Base-by-base conservation (phyloP, 2,329 filamentous ascomycete genomes). In the Monosporascus sp. region DNA sequence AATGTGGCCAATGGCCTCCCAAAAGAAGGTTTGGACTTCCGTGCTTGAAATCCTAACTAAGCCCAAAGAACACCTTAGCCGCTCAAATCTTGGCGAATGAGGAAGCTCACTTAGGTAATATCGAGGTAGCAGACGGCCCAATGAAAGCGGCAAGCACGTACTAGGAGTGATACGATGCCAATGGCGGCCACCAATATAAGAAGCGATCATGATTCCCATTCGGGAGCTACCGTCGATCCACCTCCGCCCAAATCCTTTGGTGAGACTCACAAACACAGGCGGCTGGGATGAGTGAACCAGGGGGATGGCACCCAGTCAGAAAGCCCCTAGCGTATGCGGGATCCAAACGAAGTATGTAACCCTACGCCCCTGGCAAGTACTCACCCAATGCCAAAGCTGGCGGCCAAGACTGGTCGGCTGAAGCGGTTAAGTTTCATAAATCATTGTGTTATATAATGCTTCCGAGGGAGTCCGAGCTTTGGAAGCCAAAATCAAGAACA, bases 151-250 rank as follows among this genome's bases (percentile, higher is more conserved):
- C 31, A 34, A 5, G 8, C 43, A 17, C 43, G 26, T 19, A 24
- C 16, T 19, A 31, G 41, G 20, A 26, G 22, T 31, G n/a, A 17
- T 19, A 17, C n/a, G 22, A 14, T 31, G 9, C 19, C 6, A 24
- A 24, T 46, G 22, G n/a, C 43, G 5, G 43, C 20, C 22, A 24
- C 20, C 11, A 46, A 46, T 22, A 1, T 31, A 27, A 24, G 14
- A 26, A 14, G 20, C 43, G 43, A 46, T 46, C 24, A 7, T 46
- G n/a, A 46, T 46, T 46, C 43, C 43, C 24, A 46, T 46, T n/a
- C 43, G 43, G 43, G 43, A 46, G 43, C 43, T 46, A 46, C 43
- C 43, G 43, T 46, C 43, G 43, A 46, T 46, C 43, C 43, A 24
- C 43, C 24, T 17, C n/a, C 7, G n/a, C 31, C 31, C 43, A 24